Conservation (phyloP, 1,284 basidiomycete species). For the Cryptococcus sp. region DNA sequence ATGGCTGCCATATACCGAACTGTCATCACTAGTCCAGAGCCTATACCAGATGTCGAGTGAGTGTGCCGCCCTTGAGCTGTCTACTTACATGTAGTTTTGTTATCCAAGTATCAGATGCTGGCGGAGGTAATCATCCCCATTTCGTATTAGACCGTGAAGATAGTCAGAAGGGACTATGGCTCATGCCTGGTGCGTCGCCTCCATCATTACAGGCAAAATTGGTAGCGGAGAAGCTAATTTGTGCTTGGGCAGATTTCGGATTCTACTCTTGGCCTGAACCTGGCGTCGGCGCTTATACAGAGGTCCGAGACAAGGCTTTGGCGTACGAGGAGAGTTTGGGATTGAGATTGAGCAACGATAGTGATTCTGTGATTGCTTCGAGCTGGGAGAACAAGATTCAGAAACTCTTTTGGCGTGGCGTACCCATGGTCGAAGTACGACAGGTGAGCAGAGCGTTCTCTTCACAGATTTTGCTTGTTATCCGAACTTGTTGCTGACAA, state of each 20-base stretch:
- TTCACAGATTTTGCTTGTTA: neutral
- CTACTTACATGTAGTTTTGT: conserved; percentile 31
- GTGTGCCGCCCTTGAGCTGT: conserved; percentile 1
- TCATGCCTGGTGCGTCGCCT: conserved; percentile 42
- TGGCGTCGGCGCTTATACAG: conserved; percentile 37
- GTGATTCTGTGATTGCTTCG: conserved; percentile 2
- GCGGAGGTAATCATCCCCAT: conserved; percentile 24
- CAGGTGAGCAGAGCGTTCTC: conserved; percentile 17
- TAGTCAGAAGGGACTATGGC: conserved; percentile 31
- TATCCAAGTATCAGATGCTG: conserved; percentile 40
- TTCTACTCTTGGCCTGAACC: conserved; percentile 51
- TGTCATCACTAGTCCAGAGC: conserved; percentile 38
- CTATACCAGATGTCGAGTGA: conserved; percentile 47
- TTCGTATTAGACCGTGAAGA: conserved; percentile 35
- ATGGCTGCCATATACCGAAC: conserved; percentile 39
- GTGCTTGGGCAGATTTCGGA: conserved; percentile 36
- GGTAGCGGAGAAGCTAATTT: neutral
- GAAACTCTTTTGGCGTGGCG: conserved; percentile 47
- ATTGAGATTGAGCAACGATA: conserved; percentile 6
- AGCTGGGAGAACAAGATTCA: conserved; percentile 42
- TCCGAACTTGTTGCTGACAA: neutral
- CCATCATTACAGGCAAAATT: neutral
- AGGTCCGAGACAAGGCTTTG: conserved; percentile 38
- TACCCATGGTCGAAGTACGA: conserved; percentile 43
- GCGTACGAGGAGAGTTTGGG: conserved; percentile 29